A percentile compares a stretch with the other conserved stretches of the same genome.
Conservation (phyloP, 1,284 basidiomycete genomes). For the Ceratobasidium sp. region DNA sequence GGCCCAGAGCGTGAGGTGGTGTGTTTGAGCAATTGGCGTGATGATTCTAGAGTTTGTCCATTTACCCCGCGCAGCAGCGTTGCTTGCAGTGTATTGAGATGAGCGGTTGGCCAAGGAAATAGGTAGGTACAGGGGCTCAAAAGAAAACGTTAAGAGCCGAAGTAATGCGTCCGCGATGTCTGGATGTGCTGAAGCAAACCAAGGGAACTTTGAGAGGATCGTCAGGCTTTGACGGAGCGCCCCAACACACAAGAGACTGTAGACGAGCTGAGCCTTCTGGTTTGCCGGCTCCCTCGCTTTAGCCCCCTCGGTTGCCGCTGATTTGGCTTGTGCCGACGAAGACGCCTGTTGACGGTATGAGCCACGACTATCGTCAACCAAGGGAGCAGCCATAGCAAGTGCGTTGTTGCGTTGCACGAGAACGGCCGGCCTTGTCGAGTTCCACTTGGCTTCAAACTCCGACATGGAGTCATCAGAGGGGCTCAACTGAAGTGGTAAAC, state of each 20-base stretch:
- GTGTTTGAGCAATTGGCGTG: conserved; percentile 64
- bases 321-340: conserved; percentile 57
- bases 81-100: conserved; percentile 58
- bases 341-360: conserved; percentile 48
- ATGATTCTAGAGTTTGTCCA: conserved; percentile 64
- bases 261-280: conserved; percentile 84
- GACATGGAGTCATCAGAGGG: conserved; percentile 83
- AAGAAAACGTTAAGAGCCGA: conserved; percentile 73
- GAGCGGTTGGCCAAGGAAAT: conserved; percentile 59
- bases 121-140: conserved; percentile 75
- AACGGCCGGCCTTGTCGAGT: conserved; percentile 67
- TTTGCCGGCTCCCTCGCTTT: conserved; percentile 70
- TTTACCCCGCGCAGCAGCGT: conserved; percentile 71
- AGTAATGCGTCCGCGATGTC: conserved; percentile 88
- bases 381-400: conserved; percentile 88
- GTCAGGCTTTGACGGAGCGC: conserved; percentile 80
- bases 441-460: conserved; percentile 74
- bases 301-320: conserved; percentile 56
- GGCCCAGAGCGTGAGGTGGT: conserved; percentile 69
- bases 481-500: conserved; percentile 64
- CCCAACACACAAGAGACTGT: conserved; percentile 87
- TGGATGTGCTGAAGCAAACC: conserved; percentile 83
- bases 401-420: conserved; percentile 68
- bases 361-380: conserved; percentile 70
- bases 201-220: conserved; percentile 85